These are phyloP conservation scores for Vitellaria paradoxa DNA, from an alignment of 179 eudicot genomes.

Conservation along the genomic window DNA sequence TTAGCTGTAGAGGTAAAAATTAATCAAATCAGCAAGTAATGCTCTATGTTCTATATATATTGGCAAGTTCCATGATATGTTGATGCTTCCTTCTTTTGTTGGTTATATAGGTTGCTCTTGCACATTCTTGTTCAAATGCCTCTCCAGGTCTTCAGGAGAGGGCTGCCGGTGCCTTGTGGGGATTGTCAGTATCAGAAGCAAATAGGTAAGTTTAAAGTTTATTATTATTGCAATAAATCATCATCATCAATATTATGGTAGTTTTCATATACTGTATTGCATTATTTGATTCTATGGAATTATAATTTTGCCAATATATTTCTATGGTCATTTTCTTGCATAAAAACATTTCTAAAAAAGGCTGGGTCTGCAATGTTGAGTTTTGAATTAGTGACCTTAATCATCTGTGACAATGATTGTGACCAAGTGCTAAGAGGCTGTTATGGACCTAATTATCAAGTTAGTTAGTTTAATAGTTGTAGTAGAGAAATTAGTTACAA, in stretches of 20 bases:
- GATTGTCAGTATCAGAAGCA: slow-evolving; percentile 94
- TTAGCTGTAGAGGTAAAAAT: neutral
- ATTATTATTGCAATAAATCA: neutral
- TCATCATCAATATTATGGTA: neutral
- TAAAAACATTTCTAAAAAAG: neutral
- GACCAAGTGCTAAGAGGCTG: too few relatives aligned
- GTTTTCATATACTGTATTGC: slow-evolving; percentile 3
- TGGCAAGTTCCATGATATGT: neutral
- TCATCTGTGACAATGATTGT: neutral
- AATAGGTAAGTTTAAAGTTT: slow-evolving; percentile 58
- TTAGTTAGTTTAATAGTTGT: too few relatives aligned
- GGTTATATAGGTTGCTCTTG: slow-evolving; percentile 78
- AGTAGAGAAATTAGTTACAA: too few relatives aligned
- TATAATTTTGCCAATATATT: neutral
- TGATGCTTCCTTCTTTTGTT: slow-evolving; percentile 7
- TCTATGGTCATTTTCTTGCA: neutral
- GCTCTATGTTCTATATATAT: neutral
- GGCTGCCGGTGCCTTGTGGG: slow-evolving; percentile 99
- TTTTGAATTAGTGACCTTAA: neutral
- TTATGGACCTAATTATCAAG: too few relatives aligned
- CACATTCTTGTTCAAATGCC: slow-evolving; percentile 81
- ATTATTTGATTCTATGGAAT: slow-evolving; percentile 1
- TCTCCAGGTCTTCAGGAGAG: slow-evolving; percentile 99
- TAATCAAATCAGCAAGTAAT: neutral
- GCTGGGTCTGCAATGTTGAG: neutral